These are phyloP conservation scores for Casaregolazyma lundiana DNA, from an alignment of 1,139 yeast genomes.

Conservation along the genomic window DNA sequence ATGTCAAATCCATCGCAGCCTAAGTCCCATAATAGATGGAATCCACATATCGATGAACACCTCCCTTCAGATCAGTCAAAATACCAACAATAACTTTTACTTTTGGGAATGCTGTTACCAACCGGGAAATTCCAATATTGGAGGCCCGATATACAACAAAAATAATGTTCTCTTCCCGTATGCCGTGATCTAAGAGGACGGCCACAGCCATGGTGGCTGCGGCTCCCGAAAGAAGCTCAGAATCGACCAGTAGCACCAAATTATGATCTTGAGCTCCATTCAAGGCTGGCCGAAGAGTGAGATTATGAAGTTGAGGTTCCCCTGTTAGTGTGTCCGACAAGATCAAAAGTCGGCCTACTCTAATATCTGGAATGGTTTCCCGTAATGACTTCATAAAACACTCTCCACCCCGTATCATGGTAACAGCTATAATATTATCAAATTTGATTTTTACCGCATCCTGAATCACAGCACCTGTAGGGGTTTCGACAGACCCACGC, in stretches of 20 bases:
- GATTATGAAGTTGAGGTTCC: conserved; percentile 85
- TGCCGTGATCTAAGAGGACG: conserved; percentile 77
- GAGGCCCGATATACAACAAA: conserved; percentile 73
- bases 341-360: conserved; percentile 76
- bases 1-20: background rate
- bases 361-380: conserved; percentile 69
- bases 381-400: conserved; percentile 78
- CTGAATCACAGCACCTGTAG: conserved; percentile 39
- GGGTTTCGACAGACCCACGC: conserved; percentile 41
- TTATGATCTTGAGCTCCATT: conserved; percentile 28
- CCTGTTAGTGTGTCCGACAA: conserved; percentile 88
- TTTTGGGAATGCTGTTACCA: conserved; percentile 66
- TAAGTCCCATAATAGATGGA: conserved; percentile 72
- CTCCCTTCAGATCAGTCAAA: conserved; percentile 26
- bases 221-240: conserved; percentile 88
- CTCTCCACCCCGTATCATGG: conserved; percentile 86
- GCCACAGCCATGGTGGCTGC: conserved; percentile 94
- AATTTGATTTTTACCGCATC: conserved; percentile 35
- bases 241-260: conserved; percentile 69
- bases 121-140: conserved; percentile 72
- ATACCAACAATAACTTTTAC: conserved; percentile 69
- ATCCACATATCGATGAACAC: conserved; percentile 57
- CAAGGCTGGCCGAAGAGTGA: conserved; percentile 48
- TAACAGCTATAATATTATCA: conserved; percentile 62
- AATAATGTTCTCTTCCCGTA: conserved; percentile 57